These are phyloP conservation scores for Cordyceps farinosa DNA, from an alignment of 2,329 filamentous ascomycete genomes.

Conservation along the genomic window DNA sequence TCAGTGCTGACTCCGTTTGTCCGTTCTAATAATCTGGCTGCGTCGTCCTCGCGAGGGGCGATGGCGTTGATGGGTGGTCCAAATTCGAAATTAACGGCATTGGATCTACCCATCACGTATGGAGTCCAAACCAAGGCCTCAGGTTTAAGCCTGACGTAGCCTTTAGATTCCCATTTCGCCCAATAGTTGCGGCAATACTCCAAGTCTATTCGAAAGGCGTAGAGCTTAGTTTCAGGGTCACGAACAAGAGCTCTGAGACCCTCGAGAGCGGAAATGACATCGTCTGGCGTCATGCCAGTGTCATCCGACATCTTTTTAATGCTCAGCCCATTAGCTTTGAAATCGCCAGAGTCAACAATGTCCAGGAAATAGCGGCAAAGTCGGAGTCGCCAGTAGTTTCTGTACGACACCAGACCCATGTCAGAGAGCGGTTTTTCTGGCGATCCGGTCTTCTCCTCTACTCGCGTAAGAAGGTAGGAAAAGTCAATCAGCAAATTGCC, in stretches of 20 bases:
- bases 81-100: conserved; percentile 77
- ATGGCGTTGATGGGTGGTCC: conserved; percentile 80
- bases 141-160: conserved; percentile 79
- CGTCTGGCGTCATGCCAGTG: conserved; percentile 93
- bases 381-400: conserved; percentile 92
- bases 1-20: conserved; percentile 22
- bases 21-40: conserved; percentile 39
- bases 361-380: conserved; percentile 79
- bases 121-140: conserved; percentile 88
- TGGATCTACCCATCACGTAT: conserved; percentile 90
- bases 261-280: conserved; percentile 91
- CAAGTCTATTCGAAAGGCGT: conserved; percentile 84
- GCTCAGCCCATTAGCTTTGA: conserved; percentile 49
- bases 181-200: conserved; percentile 85
- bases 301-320: conserved; percentile 73
- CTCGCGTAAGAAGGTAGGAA: conserved; percentile 90
- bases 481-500: conserved; percentile 97
- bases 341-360: conserved; percentile 28
- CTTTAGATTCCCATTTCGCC: conserved; percentile 82
- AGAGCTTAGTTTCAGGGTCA: conserved; percentile 82
- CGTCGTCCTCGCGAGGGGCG: conserved; percentile 77
- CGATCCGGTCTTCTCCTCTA: conserved; percentile 90
- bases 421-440: conserved; percentile 97
- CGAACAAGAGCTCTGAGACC: conserved; percentile 83
- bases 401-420: conserved; percentile 95